Percentiles rank a stretch among this genome's conserved stretches.
These are phyloP conservation scores for Saccharomycopsis fermentans DNA, from an alignment of 805 yeast genomes.

Conservation along the genomic window DNA sequence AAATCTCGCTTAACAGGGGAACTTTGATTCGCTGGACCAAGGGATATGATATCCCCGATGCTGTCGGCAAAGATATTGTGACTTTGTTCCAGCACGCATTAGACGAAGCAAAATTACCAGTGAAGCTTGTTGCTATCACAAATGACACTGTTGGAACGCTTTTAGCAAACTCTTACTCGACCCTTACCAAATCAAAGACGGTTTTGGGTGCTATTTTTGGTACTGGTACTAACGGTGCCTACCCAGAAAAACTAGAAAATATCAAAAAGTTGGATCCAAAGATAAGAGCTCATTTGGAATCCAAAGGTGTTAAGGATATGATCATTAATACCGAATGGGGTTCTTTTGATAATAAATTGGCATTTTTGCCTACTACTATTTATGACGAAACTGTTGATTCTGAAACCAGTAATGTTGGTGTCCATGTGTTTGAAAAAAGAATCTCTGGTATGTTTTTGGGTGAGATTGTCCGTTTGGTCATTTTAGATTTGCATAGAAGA, in stretches of 20 bases:
- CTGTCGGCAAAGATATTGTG: constrained; percentile 64
- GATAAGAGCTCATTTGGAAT: constrained; percentile 28
- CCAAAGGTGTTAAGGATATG: constrained; percentile 54
- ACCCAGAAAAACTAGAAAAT: constrained; percentile 63
- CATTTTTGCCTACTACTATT: constrained; percentile 64
- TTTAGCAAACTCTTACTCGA: constrained; percentile 75
- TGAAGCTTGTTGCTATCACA: constrained; percentile 75
- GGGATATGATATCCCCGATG: constrained; percentile 81
- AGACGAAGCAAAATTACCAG: constrained; percentile 49
- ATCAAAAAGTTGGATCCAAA: constrained; percentile 63
- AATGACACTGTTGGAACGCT: constrained; percentile 96
- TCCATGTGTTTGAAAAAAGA: constrained; percentile 87
- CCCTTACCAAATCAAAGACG: constrained; percentile 63
- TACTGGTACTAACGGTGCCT: constrained; percentile 97
- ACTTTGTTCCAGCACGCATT: constrained; percentile 59
- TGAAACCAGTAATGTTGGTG: constrained; percentile 72
- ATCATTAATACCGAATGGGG: constrained; percentile 97
- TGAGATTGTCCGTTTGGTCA: constrained; percentile 67
- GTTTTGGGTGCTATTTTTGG: constrained; percentile 89
- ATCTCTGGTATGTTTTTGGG: constrained; percentile 91
- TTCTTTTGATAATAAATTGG: constrained; percentile 79
- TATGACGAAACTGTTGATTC: constrained; percentile 67
- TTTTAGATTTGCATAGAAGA: constrained; percentile 55
- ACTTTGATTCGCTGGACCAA: constrained; percentile 91
- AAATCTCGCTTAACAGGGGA: constrained; percentile 71